A percentile compares a stretch with the other conserved stretches of the same genome.
These are phyloP conservation scores for Chaetomium olivaceum DNA, from an alignment of 2,329 filamentous ascomycete genomes.

Conservation along the genomic window DNA sequence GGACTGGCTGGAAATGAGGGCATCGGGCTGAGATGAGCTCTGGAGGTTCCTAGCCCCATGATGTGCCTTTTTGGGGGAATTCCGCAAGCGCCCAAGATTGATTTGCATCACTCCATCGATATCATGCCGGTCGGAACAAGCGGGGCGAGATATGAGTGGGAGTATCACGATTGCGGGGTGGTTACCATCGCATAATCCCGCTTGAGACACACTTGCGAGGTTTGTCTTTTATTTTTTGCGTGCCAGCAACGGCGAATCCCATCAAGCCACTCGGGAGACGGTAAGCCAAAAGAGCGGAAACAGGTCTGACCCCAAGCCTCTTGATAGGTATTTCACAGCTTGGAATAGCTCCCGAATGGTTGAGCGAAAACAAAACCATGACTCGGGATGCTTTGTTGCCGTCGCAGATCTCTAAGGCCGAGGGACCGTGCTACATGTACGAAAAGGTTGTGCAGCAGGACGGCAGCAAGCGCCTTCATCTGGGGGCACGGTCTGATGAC, in stretches of 20 bases:
- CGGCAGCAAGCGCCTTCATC: background rate
- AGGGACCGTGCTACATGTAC: background rate
- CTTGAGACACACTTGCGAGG: conserved; percentile 4
- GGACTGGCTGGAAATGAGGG: background rate
- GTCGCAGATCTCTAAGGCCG: background rate
- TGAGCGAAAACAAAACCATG: background rate
- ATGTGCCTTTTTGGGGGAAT: background rate
- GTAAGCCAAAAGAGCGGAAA: background rate
- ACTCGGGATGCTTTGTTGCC: background rate
- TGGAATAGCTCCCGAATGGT: background rate
- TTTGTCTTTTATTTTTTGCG: background rate
- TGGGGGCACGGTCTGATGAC: conserved; percentile 10
- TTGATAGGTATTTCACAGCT: background rate
- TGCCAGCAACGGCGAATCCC: background rate
- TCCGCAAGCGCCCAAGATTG: background rate
- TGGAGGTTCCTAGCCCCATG: background rate
- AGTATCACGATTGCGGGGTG: background rate
- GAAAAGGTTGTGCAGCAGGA: background rate
- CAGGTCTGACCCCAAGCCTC: background rate
- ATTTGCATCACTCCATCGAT: background rate
- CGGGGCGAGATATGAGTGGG: background rate
- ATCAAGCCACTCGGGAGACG: background rate
- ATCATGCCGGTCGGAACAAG: background rate
- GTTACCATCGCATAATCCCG: background rate
- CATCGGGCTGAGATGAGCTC: background rate